Evolutionary conservation across 495 filamentous ascomycete genomes (phyloP).

Genomic region (Gamarada debralockiae): DNA sequence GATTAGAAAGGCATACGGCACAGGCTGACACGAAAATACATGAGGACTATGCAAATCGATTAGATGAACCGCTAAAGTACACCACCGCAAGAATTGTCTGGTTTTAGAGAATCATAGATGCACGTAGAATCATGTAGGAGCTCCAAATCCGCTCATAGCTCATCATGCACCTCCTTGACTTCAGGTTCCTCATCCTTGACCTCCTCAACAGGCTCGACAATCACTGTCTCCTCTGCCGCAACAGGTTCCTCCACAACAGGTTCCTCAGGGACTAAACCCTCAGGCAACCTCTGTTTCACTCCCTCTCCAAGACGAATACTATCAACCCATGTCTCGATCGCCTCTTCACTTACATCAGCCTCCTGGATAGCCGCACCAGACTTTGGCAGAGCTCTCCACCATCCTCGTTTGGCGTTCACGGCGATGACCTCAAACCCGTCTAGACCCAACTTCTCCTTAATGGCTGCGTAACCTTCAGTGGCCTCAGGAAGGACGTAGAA

Average conservation of each 20-base stretch:
- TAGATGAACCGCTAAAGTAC: conserved; percentile 5
- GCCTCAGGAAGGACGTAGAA: conserved; percentile 68
- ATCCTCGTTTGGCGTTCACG: conserved; percentile 76
- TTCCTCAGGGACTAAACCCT: conserved; percentile 52
- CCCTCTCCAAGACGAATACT: conserved; percentile 82
- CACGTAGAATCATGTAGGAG: neutral
- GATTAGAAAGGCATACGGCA: neutral
- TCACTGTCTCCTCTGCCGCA: conserved; percentile 22
- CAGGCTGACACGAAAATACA: neutral
- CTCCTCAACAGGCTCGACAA: neutral
- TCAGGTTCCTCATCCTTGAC: neutral
- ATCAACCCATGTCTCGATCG: conserved; percentile 84
- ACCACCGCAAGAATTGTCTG: too few relatives aligned
- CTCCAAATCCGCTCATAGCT: conserved; percentile 15
- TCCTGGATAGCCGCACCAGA: conserved; percentile 27
- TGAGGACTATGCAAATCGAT: neutral
- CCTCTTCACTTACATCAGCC: conserved; percentile 48
- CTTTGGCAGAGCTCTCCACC: conserved; percentile 69
- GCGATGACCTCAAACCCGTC: conserved; percentile 65
- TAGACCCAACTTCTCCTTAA: conserved; percentile 62
- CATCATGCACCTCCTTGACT: conserved; percentile 13
- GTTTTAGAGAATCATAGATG: neutral
- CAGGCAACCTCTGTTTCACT: conserved; percentile 75
- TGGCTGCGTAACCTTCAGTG: conserved; percentile 50
- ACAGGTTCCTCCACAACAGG: conserved; percentile 27